Conservation (phyloP, 371 early-diverging fungal species). For the Syncephalastrum racemosum region DNA sequence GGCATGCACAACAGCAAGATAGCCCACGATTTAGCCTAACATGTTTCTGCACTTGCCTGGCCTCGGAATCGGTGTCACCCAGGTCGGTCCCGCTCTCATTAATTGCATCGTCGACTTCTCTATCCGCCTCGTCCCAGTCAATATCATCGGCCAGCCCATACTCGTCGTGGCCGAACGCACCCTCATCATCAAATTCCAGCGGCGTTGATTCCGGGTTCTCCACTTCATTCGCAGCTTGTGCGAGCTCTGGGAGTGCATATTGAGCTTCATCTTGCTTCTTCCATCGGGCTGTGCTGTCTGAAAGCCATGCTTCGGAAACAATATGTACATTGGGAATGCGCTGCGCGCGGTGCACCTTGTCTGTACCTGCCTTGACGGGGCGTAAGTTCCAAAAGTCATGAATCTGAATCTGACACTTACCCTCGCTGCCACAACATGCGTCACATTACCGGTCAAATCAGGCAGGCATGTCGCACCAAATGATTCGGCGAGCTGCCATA, state of each 20-base stretch:
- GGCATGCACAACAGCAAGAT: too few relatives aligned
- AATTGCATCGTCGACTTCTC: slow-evolving; percentile 60
- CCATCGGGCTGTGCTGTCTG: slow-evolving; percentile 61
- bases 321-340: slow-evolving; percentile 41
- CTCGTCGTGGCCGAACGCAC: slow-evolving; percentile 41
- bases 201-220: slow-evolving; percentile 36
- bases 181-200: slow-evolving; percentile 34
- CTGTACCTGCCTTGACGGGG: slow-evolving; percentile 44
- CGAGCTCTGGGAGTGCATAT: slow-evolving; percentile 39
- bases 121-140: slow-evolving; percentile 57
- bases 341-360: slow-evolving; percentile 59
- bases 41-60: slow-evolving; percentile 18
- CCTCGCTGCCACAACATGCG: slow-evolving; percentile 80
- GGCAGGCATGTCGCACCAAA: slow-evolving; percentile 72
- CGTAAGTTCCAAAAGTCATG: background rate
- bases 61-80: slow-evolving; percentile 44
- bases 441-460: slow-evolving; percentile 58
- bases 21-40: too few relatives aligned
- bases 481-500: slow-evolving; percentile 69
- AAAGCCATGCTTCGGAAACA: slow-evolving; percentile 64
- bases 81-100: slow-evolving; percentile 59
- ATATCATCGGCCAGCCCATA: slow-evolving; percentile 47
- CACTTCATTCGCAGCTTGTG: slow-evolving; percentile 27
- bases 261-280: slow-evolving; percentile 51
- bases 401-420: slow-evolving; percentile 14